Percentiles rank a stretch among this genome's conserved stretches.
Evolutionary conservation across 257 asterid genomes (phyloP).

Genomic region (Gynochthodes officinalis): DNA sequence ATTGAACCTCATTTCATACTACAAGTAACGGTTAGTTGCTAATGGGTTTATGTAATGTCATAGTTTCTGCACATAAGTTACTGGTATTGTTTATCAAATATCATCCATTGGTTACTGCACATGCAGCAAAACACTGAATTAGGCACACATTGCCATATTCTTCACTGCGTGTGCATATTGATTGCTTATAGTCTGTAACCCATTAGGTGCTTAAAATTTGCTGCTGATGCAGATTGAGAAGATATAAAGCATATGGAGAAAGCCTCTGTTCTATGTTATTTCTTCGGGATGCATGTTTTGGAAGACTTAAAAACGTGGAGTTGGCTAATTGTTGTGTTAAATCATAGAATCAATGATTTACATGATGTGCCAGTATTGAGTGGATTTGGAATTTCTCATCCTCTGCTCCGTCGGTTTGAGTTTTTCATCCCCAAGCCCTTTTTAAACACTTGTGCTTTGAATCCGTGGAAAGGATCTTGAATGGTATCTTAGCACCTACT

Average conservation of each 20-base stretch:
- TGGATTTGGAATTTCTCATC: neutral
- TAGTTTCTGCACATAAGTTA: neutral
- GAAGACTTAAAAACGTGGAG: neutral
- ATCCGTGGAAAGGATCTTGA: neutral
- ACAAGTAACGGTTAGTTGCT: neutral
- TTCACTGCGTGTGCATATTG: neutral
- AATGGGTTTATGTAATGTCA: neutral
- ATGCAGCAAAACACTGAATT: neutral
- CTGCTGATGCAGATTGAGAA: slow-evolving; percentile 6
- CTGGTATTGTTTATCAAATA: neutral
- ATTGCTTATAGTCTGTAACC: neutral
- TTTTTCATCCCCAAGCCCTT: neutral
- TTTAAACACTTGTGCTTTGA: neutral
- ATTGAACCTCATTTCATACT: neutral
- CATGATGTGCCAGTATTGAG: neutral
- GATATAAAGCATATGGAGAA: slow-evolving; percentile 1
- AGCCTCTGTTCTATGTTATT: neutral
- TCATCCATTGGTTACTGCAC: neutral
- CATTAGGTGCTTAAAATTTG: neutral
- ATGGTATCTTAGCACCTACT: slow-evolving; percentile 11
- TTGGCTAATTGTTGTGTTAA: neutral
- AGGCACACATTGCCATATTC: neutral
- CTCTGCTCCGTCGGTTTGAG: neutral
- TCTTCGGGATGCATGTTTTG: slow-evolving; percentile 1
- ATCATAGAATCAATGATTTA: neutral